Conservation (phyloP, 371 early-diverging fungal species). For the Fennellomyces sp. region DNA sequence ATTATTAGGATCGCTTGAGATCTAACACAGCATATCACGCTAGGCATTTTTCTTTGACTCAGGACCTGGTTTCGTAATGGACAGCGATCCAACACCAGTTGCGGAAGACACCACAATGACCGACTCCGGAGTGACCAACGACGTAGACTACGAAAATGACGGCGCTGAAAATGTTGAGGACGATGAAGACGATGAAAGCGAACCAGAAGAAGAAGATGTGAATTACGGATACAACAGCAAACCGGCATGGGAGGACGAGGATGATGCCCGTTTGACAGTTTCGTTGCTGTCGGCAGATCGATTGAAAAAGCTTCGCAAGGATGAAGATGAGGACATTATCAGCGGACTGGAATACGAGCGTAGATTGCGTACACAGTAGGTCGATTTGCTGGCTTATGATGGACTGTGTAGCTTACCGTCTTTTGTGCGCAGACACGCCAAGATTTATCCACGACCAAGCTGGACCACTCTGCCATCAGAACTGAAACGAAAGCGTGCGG, state of each 20-base stretch:
- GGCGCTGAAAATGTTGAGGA: no score
- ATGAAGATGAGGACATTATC: slow-evolving; percentile 74
- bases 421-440: slow-evolving; percentile 21
- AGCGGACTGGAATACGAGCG: slow-evolving; percentile 80
- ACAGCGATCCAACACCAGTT: slow-evolving; percentile 20
- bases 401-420: neutral
- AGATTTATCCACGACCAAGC: slow-evolving; percentile 85
- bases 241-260: slow-evolving; percentile 82
- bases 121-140: neutral
- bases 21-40: no score
- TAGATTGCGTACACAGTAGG: slow-evolving; percentile 81
- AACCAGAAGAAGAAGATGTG: slow-evolving; percentile 19
- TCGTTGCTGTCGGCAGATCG: slow-evolving; percentile 67
- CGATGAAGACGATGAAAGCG: slow-evolving; percentile 25
- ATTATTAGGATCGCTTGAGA: no score
- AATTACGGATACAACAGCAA: slow-evolving; percentile 28
- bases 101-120: slow-evolving; percentile 17
- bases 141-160: slow-evolving; percentile 18
- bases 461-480: slow-evolving; percentile 77
- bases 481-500: slow-evolving; percentile 19
- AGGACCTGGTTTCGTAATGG: slow-evolving; percentile 35
- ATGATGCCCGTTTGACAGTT: slow-evolving; percentile 67
- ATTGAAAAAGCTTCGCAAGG: slow-evolving; percentile 77
- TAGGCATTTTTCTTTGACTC: slow-evolving; percentile 46
- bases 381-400: neutral